Percentiles rank a stretch among this genome's conserved stretches.
phyloP scores from a whole-genome alignment of 2,329 filamentous ascomycete genomes.

The Bertia moriformis region DNA sequence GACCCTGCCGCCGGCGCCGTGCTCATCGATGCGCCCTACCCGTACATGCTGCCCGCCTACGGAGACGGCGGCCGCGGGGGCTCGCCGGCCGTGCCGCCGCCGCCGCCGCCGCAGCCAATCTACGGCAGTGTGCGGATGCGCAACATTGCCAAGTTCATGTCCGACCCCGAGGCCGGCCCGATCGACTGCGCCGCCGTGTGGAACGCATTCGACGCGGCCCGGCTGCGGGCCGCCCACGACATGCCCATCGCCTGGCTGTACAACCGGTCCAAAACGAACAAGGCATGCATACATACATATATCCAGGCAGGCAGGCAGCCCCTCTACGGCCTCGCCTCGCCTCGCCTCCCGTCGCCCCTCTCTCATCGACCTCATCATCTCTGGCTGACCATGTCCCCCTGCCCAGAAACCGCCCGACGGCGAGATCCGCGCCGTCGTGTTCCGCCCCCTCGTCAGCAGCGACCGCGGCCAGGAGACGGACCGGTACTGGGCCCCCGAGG shows the following conservation, averaged over 20 bases:
- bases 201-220: neutral
- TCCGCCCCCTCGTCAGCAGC: neutral
- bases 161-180: neutral
- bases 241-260: neutral
- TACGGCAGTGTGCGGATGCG: neutral
- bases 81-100: no score
- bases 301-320: no score
- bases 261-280: neutral
- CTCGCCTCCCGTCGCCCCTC: no score
- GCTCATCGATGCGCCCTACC: neutral
- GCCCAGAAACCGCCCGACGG: neutral
- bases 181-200: neutral
- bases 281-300: no score
- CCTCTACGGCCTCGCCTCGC: no score
- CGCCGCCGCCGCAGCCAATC: neutral
- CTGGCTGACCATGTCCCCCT: no score
- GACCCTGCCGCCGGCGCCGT: neutral
- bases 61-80: no score
- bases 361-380: no score
- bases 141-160: neutral
- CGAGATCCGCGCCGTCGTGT: neutral
- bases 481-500: neutral
- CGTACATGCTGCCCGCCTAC: no score
- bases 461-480: neutral
- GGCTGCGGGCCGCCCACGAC: neutral